Evolutionary conservation across 768 basidiomycete genomes (phyloP).

Genomic region (Filobasidium wieringae): DNA sequence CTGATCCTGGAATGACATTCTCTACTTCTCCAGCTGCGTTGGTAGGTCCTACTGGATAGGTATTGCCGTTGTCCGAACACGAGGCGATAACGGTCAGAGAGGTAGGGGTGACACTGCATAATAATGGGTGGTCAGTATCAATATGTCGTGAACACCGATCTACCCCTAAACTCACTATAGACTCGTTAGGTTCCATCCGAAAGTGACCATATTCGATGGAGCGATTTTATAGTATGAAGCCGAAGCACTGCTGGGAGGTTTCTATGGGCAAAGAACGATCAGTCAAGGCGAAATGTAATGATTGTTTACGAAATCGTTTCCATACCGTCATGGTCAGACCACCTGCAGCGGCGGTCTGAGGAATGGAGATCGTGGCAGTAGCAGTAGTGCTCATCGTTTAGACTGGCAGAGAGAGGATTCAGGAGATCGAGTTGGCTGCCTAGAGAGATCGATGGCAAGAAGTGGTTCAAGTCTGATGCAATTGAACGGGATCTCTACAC

Average conservation of each 20-base stretch:
- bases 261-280: conserved; percentile 18
- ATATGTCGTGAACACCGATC: not conserved
- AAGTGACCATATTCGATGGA: conserved; percentile 58
- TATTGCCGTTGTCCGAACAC: conserved; percentile 69
- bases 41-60: conserved; percentile 73
- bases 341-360: conserved; percentile 35
- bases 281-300: no score
- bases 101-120: conserved; percentile 48
- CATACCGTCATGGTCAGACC: conserved; percentile 31
- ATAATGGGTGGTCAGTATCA: not conserved
- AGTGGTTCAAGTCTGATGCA: no score
- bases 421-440: no score
- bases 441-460: no score
- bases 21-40: conserved; percentile 42
- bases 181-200: conserved; percentile 79
- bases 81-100: conserved; percentile 68
- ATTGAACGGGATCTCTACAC: no score
- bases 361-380: conserved; percentile 23
- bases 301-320: not conserved
- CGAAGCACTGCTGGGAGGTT: conserved; percentile 62
- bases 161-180: conserved; percentile 42
- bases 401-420: no score
- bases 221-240: conserved; percentile 86
- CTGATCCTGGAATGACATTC: conserved; percentile 53
- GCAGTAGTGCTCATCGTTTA: conserved; percentile 1